Conservation (phyloP, 768 basidiomycete genomes). For the Boletus patriciae region DNA sequence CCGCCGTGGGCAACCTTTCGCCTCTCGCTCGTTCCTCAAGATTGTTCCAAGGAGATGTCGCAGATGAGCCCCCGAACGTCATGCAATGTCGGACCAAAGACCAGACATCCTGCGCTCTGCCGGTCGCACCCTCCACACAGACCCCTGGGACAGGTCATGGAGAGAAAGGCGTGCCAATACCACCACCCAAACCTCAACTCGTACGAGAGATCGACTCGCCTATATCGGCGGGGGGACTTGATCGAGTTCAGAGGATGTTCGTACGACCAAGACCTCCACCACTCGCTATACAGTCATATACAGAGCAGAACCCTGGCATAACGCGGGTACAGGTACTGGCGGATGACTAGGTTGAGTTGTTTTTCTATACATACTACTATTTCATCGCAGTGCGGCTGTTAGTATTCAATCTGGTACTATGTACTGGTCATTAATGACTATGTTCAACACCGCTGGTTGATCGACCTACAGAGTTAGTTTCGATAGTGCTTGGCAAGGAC, state of each 20-base stretch:
- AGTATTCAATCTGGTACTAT: not conserved
- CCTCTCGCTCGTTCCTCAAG: not conserved
- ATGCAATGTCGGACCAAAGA: not conserved
- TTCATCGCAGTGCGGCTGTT: constrained; percentile 5
- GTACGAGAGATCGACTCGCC: constrained; percentile 32
- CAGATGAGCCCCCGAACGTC: not conserved
- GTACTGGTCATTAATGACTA: not conserved
- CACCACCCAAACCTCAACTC: constrained; percentile 27
- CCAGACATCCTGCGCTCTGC: constrained; percentile 16
- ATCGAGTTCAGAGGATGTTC: constrained; percentile 26
- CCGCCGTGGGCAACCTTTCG: not conserved
- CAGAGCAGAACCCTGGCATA: constrained; percentile 3
- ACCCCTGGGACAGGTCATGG: constrained; percentile 14
- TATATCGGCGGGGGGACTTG: constrained; percentile 14
- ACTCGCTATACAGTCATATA: constrained; percentile 20
- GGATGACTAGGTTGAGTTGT: constrained; percentile 13
- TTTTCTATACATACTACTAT: not conserved
- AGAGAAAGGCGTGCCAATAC: constrained; percentile 27
- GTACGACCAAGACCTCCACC: constrained; percentile 48
- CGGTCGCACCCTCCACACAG: constrained; percentile 21
- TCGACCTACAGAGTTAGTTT: too few relatives aligned
- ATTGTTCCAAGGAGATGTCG: not conserved
- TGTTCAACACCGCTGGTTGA: not conserved
- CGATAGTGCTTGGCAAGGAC: too few relatives aligned
- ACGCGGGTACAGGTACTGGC: constrained; percentile 13